These are phyloP conservation scores for Choanephora cucurbitarum DNA, from an alignment of 371 early-diverging fungal species.

Conservation along the genomic window DNA sequence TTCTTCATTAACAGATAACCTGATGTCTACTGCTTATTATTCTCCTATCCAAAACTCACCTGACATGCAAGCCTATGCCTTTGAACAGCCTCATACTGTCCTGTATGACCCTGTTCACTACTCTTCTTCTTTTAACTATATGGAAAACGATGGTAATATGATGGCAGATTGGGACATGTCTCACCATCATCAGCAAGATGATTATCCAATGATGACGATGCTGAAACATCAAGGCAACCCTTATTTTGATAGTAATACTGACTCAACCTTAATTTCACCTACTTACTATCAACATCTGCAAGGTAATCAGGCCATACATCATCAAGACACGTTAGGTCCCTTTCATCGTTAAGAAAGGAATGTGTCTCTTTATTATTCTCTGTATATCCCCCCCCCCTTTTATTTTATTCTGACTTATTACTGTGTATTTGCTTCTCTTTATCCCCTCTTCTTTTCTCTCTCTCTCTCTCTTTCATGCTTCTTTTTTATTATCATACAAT, in stretches of 20 bases:
- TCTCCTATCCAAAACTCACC: too few species aligned
- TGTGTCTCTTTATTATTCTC: too few species aligned
- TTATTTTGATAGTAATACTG: not conserved
- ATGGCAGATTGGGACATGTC: not conserved
- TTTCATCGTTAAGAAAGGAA: too few species aligned
- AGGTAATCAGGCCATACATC: too few species aligned
- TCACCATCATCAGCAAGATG: not conserved
- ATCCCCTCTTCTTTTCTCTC: too few species aligned
- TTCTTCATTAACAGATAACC: constrained; percentile 14
- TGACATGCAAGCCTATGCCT: too few species aligned
- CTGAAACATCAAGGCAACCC: not conserved
- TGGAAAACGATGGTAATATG: not conserved
- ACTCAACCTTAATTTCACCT: not conserved
- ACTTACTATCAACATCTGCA: not conserved
- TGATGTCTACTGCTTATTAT: not conserved
- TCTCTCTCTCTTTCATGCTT: too few species aligned
- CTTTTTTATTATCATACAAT: too few species aligned
- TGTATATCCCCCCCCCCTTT: too few species aligned
- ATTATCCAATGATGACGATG: constrained; percentile 1
- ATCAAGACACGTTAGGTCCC: too few species aligned
- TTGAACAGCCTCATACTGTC: not conserved
- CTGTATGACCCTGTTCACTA: not conserved
- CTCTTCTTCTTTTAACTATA: not conserved
- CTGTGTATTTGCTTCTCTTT: too few species aligned
- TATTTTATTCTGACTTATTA: too few species aligned